phyloP scores from a whole-genome alignment of 768 basidiomycete species.

The Glaciozyma antarctica region DNA sequence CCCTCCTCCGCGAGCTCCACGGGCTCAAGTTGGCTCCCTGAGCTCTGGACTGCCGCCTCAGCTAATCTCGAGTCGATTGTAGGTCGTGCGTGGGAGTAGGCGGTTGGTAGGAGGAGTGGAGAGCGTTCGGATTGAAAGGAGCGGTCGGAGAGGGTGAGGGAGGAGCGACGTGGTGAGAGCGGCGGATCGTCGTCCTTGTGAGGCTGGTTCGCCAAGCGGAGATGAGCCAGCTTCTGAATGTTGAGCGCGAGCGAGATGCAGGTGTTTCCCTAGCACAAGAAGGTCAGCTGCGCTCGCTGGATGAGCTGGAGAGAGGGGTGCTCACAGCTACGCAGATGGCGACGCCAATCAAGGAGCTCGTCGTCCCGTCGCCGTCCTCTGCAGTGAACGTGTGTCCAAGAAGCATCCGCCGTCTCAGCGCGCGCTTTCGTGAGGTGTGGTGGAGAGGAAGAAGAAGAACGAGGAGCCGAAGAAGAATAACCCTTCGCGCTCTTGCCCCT shows the following conservation, averaged over 20 bases:
- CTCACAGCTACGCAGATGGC: neutral
- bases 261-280: neutral
- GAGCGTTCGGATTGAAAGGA: neutral
- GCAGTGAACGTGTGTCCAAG: no score
- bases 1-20: no score
- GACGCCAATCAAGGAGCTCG: neutral
- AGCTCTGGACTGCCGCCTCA: neutral
- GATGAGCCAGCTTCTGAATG: conserved; percentile 1
- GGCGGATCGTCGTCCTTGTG: neutral
- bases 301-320: neutral
- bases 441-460: no score
- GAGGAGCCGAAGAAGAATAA: no score
- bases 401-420: no score
- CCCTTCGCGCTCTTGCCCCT: neutral
- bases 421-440: no score
- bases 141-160: neutral
- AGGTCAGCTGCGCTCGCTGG: neutral
- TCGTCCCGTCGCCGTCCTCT: neutral
- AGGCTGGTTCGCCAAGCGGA: neutral
- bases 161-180: neutral
- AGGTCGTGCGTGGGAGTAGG: neutral
- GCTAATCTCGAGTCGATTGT: neutral
- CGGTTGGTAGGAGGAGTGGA: neutral
- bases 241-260: conserved; percentile 3
- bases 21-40: no score